These are phyloP conservation scores for Pythium oligandrum DNA, from an alignment of 352 stramenopile species.

Conservation along the genomic window DNA sequence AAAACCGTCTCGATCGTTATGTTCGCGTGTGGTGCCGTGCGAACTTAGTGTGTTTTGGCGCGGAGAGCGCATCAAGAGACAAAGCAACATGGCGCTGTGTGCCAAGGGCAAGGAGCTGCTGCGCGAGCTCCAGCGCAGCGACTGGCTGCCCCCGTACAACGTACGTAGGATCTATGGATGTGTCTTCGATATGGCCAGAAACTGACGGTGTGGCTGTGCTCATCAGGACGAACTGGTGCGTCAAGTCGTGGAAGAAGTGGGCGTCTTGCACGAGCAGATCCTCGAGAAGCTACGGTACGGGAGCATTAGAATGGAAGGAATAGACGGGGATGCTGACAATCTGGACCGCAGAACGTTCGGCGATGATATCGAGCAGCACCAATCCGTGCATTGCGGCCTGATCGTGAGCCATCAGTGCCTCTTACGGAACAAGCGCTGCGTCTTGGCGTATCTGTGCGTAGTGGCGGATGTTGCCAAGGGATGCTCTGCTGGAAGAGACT, in stretches of 20 bases:
- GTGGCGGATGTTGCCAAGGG: too few relatives aligned
- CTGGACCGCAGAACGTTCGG: slow-evolving; percentile 40
- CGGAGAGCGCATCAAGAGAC: slow-evolving; percentile 1
- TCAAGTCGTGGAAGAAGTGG: slow-evolving; percentile 75
- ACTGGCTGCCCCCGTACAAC: slow-evolving; percentile 91
- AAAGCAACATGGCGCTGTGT: slow-evolving; percentile 54
- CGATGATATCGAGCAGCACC: slow-evolving; percentile 56
- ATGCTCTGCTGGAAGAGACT: slow-evolving; percentile 2
- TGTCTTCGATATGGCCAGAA: too few relatives aligned
- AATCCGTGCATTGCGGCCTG: slow-evolving; percentile 66
- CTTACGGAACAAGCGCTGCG: slow-evolving; percentile 87
- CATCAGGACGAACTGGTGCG: slow-evolving; percentile 75
- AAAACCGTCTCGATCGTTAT: too few relatives aligned
- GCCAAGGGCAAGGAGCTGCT: slow-evolving; percentile 81
- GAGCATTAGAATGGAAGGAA: not conserved
- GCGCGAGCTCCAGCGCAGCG: slow-evolving; percentile 86
- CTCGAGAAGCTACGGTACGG: slow-evolving; percentile 62
- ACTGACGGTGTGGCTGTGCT: not conserved
- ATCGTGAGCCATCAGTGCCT: slow-evolving; percentile 88
- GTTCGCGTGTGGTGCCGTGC: not conserved
- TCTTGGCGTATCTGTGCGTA: slow-evolving; percentile 78
- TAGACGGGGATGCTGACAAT: too few relatives aligned
- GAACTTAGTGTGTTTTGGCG: slow-evolving; percentile 18
- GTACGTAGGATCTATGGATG: slow-evolving; percentile 25
- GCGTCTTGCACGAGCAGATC: slow-evolving; percentile 64